Percentiles rank a stretch among this genome's conserved stretches.
Conservation (phyloP, 2,329 filamentous ascomycete genomes). For the Scolecobasidium constrictum region DNA sequence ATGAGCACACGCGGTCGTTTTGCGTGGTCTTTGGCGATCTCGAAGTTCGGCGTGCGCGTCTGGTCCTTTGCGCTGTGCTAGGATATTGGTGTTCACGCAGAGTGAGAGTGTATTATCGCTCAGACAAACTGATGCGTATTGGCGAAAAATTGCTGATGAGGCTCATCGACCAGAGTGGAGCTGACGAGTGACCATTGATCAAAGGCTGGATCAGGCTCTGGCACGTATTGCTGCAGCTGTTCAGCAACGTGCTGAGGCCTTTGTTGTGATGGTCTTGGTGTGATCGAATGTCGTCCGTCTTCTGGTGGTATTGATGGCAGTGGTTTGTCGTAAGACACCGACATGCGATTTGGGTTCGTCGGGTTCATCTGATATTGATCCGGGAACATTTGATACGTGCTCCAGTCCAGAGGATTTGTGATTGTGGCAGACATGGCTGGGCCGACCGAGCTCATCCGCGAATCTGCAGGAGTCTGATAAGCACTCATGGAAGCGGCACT, state of each 20-base stretch:
- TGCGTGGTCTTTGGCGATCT: not conserved
- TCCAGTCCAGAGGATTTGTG: conserved; percentile 4
- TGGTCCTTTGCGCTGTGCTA: not conserved
- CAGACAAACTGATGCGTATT: not conserved
- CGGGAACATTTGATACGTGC: conserved; percentile 3
- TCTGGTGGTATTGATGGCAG: conserved; percentile 8
- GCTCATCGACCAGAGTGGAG: conserved; percentile 4
- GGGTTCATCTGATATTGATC: conserved; percentile 6
- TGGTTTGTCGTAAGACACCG: conserved; percentile 6
- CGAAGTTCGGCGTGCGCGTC: not conserved
- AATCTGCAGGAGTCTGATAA: conserved; percentile 7
- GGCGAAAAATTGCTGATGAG: not conserved
- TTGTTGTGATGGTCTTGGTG: conserved; percentile 2
- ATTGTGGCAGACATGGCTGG: not conserved
- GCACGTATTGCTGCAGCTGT: conserved; percentile 2
- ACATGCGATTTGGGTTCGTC: conserved; percentile 6
- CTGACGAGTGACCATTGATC: conserved; percentile 6
- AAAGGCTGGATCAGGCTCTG: not conserved
- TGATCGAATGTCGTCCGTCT: conserved; percentile 1
- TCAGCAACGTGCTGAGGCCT: conserved; percentile 1
- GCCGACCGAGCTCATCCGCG: conserved; percentile 7
- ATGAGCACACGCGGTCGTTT: not conserved
- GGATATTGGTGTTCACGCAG: not conserved
- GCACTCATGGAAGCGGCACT: not conserved
- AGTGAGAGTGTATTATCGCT: no score